Evolutionary conservation across 2,329 filamentous ascomycete species (phyloP).

Genomic region (Sphaerulina populicola): DNA sequence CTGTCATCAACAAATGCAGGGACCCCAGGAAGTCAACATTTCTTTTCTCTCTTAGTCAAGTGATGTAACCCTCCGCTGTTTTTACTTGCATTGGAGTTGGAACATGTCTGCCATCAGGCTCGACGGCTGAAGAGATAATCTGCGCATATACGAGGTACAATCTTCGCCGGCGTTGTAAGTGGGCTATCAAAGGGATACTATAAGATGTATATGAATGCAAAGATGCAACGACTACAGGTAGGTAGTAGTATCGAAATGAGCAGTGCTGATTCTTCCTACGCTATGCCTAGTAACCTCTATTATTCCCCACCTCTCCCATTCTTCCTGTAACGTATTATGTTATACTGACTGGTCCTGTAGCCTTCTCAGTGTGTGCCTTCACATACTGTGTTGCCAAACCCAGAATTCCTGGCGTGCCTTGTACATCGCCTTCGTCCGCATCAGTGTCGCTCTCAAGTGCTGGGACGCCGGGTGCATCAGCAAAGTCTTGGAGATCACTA

Average conservation of each 20-base stretch:
- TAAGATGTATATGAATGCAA: no score
- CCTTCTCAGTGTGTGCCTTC: constrained; percentile 49
- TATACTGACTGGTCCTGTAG: constrained; percentile 23
- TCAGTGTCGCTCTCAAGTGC: constrained; percentile 33
- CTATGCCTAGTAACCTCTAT: not conserved
- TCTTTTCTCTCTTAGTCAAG: no score
- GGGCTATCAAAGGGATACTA: no score
- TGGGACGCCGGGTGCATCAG: constrained; percentile 28
- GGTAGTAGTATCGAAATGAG: no score
- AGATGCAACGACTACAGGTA: no score
- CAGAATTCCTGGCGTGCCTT: constrained; percentile 49
- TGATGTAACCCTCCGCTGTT: not conserved
- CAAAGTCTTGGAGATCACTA: constrained; percentile 51
- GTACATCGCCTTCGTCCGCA: constrained; percentile 37
- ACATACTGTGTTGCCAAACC: constrained; percentile 61
- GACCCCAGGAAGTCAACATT: no score
- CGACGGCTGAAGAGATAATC: not conserved
- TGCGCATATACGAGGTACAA: no score
- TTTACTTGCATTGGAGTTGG: not conserved
- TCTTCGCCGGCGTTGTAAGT: no score
- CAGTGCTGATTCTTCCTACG: not conserved
- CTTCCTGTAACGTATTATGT: not conserved
- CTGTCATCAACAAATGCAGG: no score
- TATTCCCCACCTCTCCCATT: not conserved
- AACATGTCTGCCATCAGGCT: not conserved